Evolutionary conservation across 2,329 filamentous ascomycete genomes (phyloP), one percentile per base, ranked within the genome.

Genomic region (Aotearoamyces nothofagi): DNA sequence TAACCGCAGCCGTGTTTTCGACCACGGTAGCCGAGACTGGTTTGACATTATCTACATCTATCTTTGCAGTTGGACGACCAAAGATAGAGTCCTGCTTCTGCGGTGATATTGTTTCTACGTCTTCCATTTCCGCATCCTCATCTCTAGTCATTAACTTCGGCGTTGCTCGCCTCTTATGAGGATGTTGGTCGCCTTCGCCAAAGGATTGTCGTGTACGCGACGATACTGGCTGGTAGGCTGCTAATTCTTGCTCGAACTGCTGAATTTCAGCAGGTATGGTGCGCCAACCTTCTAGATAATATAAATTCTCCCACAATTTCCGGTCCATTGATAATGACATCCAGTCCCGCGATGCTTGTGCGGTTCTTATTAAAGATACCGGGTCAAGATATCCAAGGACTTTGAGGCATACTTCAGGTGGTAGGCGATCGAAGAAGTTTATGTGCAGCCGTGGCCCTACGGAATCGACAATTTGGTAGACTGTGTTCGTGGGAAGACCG

Each of bases 311-410:
- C 90, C 90, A 98, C 15, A 96, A 57, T 36, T 79, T 78, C 17
- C 80, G 71, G 51, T 98, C 90, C 29, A 84, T 56, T 5, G 87
- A 77, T 11, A 90, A 63, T 11, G 69, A 64, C 37, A 86, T 76
- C 87, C 90, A 98, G 38, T 73, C 63, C 26, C 75, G 73, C 19
- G 83, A 94, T 10, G 83, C 73, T 24, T 71, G 67, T 1, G 83
- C 82, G 3, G 86, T 80, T 27, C 69, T 72, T 32, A 96, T 63
- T 22, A 98, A 62, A 1, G 84, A 90, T 15, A 72, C 52, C 1
- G 84, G 78, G 31, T 86, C 79, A 27, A 98, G 73, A 46, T 84
- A 90, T 10, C 78, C 76, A 24, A 98, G 75, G 24, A 96, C 78
- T 45, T 92, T 78, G 24, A 90, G 74, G 35, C 83, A 92, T 43